phyloP scores from a whole-genome alignment of 257 asterid genomes.

The Fraxinus americana region DNA sequence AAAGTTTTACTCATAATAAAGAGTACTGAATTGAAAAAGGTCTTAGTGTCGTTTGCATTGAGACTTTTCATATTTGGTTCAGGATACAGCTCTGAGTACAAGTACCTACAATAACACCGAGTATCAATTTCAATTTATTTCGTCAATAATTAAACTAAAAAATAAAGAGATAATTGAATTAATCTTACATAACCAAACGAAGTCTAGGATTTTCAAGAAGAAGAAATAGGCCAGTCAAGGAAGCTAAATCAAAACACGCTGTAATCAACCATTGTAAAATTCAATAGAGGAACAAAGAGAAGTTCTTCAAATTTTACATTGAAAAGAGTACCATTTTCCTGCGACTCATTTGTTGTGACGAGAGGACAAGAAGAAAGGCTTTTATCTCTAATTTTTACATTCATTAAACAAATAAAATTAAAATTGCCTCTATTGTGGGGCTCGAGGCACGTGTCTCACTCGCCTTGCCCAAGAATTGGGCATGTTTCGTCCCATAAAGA shows the following conservation, averaged over 20 bases:
- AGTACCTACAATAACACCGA: conserved; percentile 49
- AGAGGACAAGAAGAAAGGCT: too few relatives aligned
- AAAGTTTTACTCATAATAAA: too few relatives aligned
- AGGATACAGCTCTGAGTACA: conserved; percentile 92
- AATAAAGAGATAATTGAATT: not conserved
- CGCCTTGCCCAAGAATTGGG: too few relatives aligned
- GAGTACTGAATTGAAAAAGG: conserved; percentile 80
- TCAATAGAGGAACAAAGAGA: conserved; percentile 20
- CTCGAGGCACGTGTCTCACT: too few relatives aligned
- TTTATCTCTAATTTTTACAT: too few relatives aligned
- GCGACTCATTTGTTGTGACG: too few relatives aligned
- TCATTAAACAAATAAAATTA: too few relatives aligned
- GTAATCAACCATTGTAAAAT: conserved; percentile 86
- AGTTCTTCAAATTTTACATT: conserved; percentile 43
- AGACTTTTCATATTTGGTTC: conserved; percentile 61
- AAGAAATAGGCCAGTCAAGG: conserved; percentile 28
- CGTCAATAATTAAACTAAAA: not conserved
- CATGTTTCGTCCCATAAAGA: too few relatives aligned
- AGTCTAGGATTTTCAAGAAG: conserved; percentile 78
- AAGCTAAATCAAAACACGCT: conserved; percentile 92
- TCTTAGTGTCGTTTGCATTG: conserved; percentile 63
- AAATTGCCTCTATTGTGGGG: too few relatives aligned
- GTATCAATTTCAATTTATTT: not conserved
- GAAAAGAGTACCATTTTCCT: conserved; percentile 23
- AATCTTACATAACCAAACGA: conserved; percentile 75